phyloP scores from a whole-genome alignment of 1,284 basidiomycete genomes.

The Trichosporon coremiiforme region DNA sequence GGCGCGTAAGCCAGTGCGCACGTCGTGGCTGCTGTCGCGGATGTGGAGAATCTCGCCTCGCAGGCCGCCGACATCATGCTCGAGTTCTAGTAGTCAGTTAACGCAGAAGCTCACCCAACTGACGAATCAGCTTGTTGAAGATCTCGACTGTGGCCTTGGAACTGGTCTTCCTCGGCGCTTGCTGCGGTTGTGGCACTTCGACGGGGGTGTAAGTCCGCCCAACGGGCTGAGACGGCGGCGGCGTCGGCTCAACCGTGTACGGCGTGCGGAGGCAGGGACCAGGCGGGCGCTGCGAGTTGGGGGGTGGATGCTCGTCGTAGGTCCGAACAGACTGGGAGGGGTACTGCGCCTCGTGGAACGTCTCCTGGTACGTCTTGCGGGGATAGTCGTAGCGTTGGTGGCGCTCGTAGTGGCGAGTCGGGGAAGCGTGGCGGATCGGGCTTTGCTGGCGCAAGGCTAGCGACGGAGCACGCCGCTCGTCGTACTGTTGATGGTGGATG shows the following conservation, averaged over 20 bases:
- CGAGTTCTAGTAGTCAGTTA: constrained; percentile 23
- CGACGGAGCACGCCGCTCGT: background rate
- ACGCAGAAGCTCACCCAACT: background rate
- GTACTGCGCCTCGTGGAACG: constrained; percentile 12
- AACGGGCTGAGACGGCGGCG: background rate
- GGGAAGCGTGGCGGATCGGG: background rate
- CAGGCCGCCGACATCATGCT: background rate
- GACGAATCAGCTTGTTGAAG: constrained; percentile 9
- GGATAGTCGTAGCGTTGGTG: background rate
- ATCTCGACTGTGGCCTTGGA: constrained; percentile 9
- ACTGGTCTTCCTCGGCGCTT: background rate
- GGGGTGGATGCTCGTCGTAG: background rate
- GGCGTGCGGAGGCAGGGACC: background rate
- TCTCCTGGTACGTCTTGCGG: background rate
- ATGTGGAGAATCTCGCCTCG: constrained; percentile 19
- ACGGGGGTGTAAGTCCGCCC: too few relatives aligned
- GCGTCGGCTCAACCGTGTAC: background rate
- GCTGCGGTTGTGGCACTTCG: background rate
- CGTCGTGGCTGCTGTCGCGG: constrained; percentile 41
- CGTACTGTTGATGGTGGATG: background rate
- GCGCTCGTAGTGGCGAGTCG: background rate
- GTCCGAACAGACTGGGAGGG: background rate
- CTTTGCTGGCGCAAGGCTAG: background rate
- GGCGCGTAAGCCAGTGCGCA: constrained; percentile 34
- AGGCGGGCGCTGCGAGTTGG: background rate